Evolutionary conservation across 2,329 filamentous ascomycete species (phyloP).

Genomic region (Phialophora verrucosa): DNA sequence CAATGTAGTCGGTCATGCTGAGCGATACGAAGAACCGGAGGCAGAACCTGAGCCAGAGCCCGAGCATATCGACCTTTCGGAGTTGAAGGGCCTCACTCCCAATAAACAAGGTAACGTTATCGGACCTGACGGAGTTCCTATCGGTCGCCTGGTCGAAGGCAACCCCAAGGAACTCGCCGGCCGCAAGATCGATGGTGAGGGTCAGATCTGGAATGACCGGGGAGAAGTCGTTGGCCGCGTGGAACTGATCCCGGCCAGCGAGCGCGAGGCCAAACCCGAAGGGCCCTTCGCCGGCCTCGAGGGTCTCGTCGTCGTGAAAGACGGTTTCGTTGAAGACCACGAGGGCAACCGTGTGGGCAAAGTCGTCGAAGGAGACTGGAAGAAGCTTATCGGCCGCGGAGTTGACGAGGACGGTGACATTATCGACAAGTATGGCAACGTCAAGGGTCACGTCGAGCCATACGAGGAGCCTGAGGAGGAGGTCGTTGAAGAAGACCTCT

Average conservation of each 20-base stretch:
- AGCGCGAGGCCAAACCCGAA: conserved; percentile 61
- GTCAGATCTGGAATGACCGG: conserved; percentile 62
- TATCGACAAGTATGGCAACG: conserved; percentile 73
- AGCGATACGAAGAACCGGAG: conserved; percentile 58
- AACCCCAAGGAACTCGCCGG: conserved; percentile 62
- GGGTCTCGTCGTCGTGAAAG: conserved; percentile 62
- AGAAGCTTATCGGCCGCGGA: conserved; percentile 71
- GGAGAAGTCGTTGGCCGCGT: conserved; percentile 63
- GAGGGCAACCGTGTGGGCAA: conserved; percentile 78
- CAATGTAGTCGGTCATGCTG: conserved; percentile 65
- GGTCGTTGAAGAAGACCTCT: conserved; percentile 59
- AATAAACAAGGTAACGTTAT: conserved; percentile 67
- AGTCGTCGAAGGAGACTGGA: conserved; percentile 72
- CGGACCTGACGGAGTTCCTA: conserved; percentile 58
- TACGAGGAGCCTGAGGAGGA: conserved; percentile 58
- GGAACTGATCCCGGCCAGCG: conserved; percentile 63
- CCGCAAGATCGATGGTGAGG: conserved; percentile 61
- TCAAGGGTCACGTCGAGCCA: conserved; percentile 64
- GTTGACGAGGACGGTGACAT: conserved; percentile 86
- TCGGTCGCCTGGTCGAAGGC: conserved; percentile 62
- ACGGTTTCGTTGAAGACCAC: conserved; percentile 71
- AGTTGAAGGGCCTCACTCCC: conserved; percentile 59
- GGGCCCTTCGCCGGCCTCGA: conserved; percentile 65
- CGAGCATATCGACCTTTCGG: conserved; percentile 58
- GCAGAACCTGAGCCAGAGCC: conserved; percentile 51